A percentile compares a stretch with the other conserved stretches of the same genome.
phyloP scores from a whole-genome alignment of 768 basidiomycete species.

The Dioszegia crocea region DNA sequence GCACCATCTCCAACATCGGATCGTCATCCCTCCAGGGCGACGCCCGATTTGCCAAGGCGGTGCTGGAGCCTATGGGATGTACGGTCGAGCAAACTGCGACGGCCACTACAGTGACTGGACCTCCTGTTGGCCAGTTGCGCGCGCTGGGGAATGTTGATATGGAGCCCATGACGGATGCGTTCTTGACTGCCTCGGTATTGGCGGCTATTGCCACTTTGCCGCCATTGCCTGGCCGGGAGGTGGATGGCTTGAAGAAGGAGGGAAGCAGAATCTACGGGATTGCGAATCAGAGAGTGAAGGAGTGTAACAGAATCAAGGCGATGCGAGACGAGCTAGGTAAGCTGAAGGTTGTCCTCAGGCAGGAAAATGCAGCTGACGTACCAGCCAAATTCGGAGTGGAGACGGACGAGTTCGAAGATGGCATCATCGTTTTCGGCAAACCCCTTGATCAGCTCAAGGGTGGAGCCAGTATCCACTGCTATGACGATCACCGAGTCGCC shows the following conservation, averaged over 20 bases:
- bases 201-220: constrained; percentile 69
- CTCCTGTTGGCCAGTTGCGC: constrained; percentile 71
- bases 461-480: constrained; percentile 85
- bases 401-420: constrained; percentile 87
- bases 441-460: constrained; percentile 60
- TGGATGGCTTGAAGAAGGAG: constrained; percentile 41
- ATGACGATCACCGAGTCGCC: constrained; percentile 96
- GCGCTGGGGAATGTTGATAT: constrained; percentile 87
- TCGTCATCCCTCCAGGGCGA: constrained; percentile 91
- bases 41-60: constrained; percentile 86
- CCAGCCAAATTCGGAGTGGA: constrained; percentile 90
- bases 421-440: constrained; percentile 80
- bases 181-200: constrained; percentile 87
- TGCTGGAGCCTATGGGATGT: constrained; percentile 94
- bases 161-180: constrained; percentile 99
- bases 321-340: constrained; percentile 93
- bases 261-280: constrained; percentile 87
- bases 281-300: constrained; percentile 96
- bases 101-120: constrained; percentile 88
- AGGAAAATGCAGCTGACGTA: constrained; percentile 1
- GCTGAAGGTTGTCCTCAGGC: constrained; percentile 1
- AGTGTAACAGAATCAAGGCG: constrained; percentile 92
- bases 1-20: constrained; percentile 90
- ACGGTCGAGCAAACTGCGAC: constrained; percentile 77
- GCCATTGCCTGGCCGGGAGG: constrained; percentile 50